Conservation (phyloP, 176 grass and related monocot species). For the Avena atlantica region DNA sequence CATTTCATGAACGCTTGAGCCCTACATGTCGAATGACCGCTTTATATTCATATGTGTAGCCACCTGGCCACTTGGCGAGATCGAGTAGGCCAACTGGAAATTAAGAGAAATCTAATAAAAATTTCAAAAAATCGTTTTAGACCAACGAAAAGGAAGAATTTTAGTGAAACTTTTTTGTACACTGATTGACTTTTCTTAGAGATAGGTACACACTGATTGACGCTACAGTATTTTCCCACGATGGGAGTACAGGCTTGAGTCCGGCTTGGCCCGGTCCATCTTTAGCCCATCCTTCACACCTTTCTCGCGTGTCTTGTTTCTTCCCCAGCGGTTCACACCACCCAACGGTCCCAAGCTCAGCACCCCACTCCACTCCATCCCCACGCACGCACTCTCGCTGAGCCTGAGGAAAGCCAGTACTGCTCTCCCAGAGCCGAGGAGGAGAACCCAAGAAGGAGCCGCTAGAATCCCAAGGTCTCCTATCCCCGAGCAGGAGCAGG, state of each 20-base stretch:
- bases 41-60: too few species aligned
- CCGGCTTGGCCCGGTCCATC: constrained; percentile 33
- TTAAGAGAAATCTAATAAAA: too few species aligned
- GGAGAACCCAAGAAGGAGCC: constrained; percentile 39
- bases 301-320: constrained; percentile 24
- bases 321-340: constrained; percentile 13
- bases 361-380: constrained; percentile 24
- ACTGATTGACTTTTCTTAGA: too few species aligned
- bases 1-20: too few species aligned
- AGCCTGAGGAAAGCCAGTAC: not conserved
- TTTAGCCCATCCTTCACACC: not conserved
- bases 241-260: not conserved
- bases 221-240: not conserved
- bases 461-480: constrained; percentile 44
- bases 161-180: too few species aligned
- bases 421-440: not conserved
- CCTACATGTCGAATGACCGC: too few species aligned
- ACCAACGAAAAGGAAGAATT: too few species aligned
- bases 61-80: too few species aligned
- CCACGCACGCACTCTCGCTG: not conserved
- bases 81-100: too few species aligned
- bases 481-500: constrained; percentile 15
- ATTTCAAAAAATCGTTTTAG: too few species aligned
- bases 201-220: not conserved
- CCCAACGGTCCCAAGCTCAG: constrained; percentile 15